phyloP scores from a whole-genome alignment of 208 protist genomes.

The Trypanosomatidae sp. region DNA sequence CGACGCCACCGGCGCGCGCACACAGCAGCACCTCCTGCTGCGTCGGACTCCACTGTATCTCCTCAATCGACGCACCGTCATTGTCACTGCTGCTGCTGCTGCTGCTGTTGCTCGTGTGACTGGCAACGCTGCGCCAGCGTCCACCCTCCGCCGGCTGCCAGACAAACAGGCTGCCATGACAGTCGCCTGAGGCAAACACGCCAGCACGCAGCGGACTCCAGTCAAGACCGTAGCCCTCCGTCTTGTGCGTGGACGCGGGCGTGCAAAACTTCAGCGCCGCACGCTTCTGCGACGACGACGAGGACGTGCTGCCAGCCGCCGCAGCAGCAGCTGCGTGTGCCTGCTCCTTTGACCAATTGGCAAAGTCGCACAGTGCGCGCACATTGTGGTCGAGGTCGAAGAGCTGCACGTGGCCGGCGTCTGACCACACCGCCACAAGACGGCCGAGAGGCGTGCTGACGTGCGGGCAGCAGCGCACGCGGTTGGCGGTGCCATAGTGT shows the following conservation, averaged over 20 bases:
- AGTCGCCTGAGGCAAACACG: slow-evolving; percentile 89
- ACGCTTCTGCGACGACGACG: background rate
- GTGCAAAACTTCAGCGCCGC: slow-evolving; percentile 54
- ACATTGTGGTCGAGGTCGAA: slow-evolving; percentile 84
- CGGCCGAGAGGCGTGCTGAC: slow-evolving; percentile 29
- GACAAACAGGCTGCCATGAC: slow-evolving; percentile 81
- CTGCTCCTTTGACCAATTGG: slow-evolving; percentile 75
- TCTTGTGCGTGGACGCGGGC: slow-evolving; percentile 66
- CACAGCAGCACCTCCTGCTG: slow-evolving; percentile 86
- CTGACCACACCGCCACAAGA: slow-evolving; percentile 92
- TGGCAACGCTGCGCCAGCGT: slow-evolving; percentile 50
- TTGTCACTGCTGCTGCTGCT: background rate
- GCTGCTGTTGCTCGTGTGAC: slow-evolving; percentile 5
- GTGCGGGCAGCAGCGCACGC: slow-evolving; percentile 81
- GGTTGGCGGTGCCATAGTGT: slow-evolving; percentile 85
- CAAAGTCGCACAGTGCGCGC: slow-evolving; percentile 57
- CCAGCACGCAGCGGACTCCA: slow-evolving; percentile 82
- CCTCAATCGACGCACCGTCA: slow-evolving; percentile 83
- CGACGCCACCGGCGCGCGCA: slow-evolving; percentile 55
- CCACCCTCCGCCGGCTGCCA: slow-evolving; percentile 73
- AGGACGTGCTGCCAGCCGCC: slow-evolving; percentile 17
- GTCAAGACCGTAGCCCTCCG: slow-evolving; percentile 95
- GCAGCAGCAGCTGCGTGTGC: slow-evolving; percentile 3
- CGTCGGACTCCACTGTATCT: slow-evolving; percentile 94
- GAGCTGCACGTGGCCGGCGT: slow-evolving; percentile 90